Percentiles rank a stretch among this genome's conserved stretches.
Conservation (phyloP, 2,329 filamentous ascomycete species). For the Colletotrichum sp. region DNA sequence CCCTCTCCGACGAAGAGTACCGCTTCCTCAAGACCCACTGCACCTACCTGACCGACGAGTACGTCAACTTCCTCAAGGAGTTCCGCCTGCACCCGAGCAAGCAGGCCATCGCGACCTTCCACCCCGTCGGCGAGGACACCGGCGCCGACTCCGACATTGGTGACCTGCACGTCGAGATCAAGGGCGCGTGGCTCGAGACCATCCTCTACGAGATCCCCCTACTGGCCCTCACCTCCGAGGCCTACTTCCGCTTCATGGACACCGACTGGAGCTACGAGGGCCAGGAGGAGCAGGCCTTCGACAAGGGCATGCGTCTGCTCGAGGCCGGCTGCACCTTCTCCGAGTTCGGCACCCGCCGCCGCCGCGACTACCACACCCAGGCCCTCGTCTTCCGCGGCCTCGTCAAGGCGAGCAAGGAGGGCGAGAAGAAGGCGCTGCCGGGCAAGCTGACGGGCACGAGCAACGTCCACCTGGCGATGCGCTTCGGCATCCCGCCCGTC, state of each 20-base stretch:
- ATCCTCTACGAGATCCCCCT: slow-evolving; percentile 98
- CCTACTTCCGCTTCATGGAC: slow-evolving; percentile 97
- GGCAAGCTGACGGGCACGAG: slow-evolving; percentile 88
- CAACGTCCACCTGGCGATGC: slow-evolving; percentile 97
- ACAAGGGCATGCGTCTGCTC: slow-evolving; percentile 80
- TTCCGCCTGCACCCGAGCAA: slow-evolving; percentile 84
- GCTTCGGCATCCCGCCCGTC: slow-evolving; percentile 81
- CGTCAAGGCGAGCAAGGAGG: slow-evolving; percentile 77
- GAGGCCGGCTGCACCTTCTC: slow-evolving; percentile 87
- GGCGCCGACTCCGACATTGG: slow-evolving; percentile 72
- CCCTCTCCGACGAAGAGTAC: slow-evolving; percentile 79
- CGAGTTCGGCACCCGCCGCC: slow-evolving; percentile 89
- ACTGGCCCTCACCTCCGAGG: slow-evolving; percentile 88
- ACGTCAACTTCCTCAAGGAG: slow-evolving; percentile 80
- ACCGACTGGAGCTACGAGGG: slow-evolving; percentile 88
- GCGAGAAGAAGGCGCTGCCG: slow-evolving; percentile 63
- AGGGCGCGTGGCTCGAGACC: slow-evolving; percentile 89
- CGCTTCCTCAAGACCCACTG: slow-evolving; percentile 80
- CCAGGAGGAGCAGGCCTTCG: slow-evolving; percentile 83
- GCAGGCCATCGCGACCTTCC: slow-evolving; percentile 77
- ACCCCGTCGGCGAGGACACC: slow-evolving; percentile 57
- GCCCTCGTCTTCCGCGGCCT: slow-evolving; percentile 89
- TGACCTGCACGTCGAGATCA: slow-evolving; percentile 77
- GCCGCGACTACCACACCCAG: slow-evolving; percentile 94
- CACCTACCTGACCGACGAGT: slow-evolving; percentile 77